Evolutionary conservation across 331 rosid species (phyloP), one percentile per base, ranked within the genome.

Genomic region (Phaseolus coccineus): DNA sequence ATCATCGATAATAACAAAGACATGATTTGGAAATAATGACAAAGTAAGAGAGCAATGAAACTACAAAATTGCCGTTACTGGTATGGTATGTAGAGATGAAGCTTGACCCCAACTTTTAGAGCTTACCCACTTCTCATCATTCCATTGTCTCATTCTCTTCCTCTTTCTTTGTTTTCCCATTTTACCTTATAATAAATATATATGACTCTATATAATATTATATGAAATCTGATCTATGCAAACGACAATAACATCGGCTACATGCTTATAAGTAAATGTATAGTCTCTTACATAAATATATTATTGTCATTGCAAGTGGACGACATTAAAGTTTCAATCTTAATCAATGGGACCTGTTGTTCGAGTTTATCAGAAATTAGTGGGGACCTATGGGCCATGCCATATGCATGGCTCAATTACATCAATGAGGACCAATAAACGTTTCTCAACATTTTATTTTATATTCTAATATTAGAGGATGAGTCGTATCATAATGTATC

Each of bases 11-110:
- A 74, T 77, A 62, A 77, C 87, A 83, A 86, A 81, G 89, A 15
- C 40, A 68, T 86, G 84, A 86, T 86, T 80, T 77, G 44, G 79
- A 77, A 73, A 83, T 83, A 82, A 73, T 83, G 89, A 86, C 89
- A 83, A 86, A 86, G 52, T 64, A 69, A 73, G 53, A 14, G 7
- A 63, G 82, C 89, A 81, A 83, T 50, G 79, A 73, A 78, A 62
- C 89, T 86, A 81, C 89, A 86, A 81, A 80, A 76, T 13, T 83
- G 87, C 83, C 84, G 85, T 77, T 86, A 77, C 65, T 48, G 16
- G 52, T 74, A 78, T 57, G 42, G 62, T 69, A 69, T 63, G 39
- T 19, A 57, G 25, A 55, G 42, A 46, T 46, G 48, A 3, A 83
- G 47, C n/a, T 70, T 71, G 77, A 73, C 63, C 51, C 59, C 78